Percentiles rank a stretch among this genome's conserved stretches.
Evolutionary conservation across 2,329 filamentous ascomycete species (phyloP).

Genomic region (Colletotrichum nymphaeae): DNA sequence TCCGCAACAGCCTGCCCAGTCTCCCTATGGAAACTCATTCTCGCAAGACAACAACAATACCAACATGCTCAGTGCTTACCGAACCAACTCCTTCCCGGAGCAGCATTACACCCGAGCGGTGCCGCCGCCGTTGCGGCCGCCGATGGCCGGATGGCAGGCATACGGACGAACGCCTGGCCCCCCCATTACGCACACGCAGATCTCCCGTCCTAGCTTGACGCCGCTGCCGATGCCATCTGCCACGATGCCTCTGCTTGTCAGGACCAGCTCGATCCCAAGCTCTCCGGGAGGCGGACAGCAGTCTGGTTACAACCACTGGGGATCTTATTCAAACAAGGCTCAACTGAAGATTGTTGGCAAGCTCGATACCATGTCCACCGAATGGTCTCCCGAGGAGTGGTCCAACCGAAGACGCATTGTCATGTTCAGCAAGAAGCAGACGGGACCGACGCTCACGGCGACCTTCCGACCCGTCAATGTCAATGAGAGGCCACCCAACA

Average conservation of each 20-base stretch:
- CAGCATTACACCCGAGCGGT: constrained; percentile 52
- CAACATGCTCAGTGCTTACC: constrained; percentile 68
- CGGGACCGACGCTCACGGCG: constrained; percentile 82
- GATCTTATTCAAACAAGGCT: constrained; percentile 86
- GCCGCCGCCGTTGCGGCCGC: constrained; percentile 49
- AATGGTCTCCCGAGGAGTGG: constrained; percentile 87
- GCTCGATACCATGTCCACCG: constrained; percentile 83
- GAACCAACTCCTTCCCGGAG: constrained; percentile 63
- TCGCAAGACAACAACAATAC: constrained; percentile 56
- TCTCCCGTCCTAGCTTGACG: constrained; percentile 59
- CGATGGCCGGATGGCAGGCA: constrained; percentile 54
- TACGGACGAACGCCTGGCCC: constrained; percentile 51
- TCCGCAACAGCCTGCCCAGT: constrained; percentile 48
- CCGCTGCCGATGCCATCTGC: constrained; percentile 60
- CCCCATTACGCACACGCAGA: constrained; percentile 53
- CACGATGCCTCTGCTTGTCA: constrained; percentile 61
- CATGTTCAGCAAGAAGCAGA: constrained; percentile 85
- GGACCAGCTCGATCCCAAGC: constrained; percentile 65
- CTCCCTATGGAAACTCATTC: constrained; percentile 51
- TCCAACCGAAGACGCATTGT: constrained; percentile 85
- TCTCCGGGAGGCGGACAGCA: constrained; percentile 50
- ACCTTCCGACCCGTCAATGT: constrained; percentile 83
- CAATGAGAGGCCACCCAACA: constrained; percentile 83
- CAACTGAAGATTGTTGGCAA: constrained; percentile 87
- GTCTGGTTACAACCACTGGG: constrained; percentile 78